phyloP scores from a whole-genome alignment of 2,329 filamentous ascomycete genomes.

The Microascus cirrosus region DNA sequence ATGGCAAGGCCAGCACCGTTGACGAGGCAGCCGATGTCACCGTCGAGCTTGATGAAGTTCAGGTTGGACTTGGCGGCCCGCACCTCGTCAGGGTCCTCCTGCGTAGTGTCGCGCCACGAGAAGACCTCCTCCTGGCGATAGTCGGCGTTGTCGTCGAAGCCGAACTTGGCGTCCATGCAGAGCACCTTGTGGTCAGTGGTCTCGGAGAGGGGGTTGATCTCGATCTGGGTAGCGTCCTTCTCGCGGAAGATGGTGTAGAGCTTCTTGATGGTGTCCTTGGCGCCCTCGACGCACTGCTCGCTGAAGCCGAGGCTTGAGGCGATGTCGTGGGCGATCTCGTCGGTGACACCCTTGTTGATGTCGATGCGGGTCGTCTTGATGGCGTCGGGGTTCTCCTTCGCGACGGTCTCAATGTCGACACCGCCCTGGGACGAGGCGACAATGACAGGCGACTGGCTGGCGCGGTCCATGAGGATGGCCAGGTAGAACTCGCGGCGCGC shows the following conservation, averaged over 20 bases:
- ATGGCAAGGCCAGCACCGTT: conserved; percentile 98
- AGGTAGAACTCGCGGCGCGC: conserved; percentile 98
- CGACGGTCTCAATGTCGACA: conserved; percentile 98
- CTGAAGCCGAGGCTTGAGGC: conserved; percentile 92
- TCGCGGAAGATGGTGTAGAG: conserved; percentile 98
- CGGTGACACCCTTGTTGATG: conserved; percentile 89
- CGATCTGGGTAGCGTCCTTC: conserved; percentile 97
- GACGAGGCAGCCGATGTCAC: conserved; percentile 97
- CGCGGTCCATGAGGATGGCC: conserved; percentile 95
- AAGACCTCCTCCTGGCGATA: conserved; percentile 98
- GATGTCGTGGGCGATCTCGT: conserved; percentile 85
- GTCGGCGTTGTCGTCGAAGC: conserved; percentile 97
- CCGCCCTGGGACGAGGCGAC: conserved; percentile 96
- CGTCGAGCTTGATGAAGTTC: conserved; percentile 99
- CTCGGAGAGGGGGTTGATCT: conserved; percentile 98
- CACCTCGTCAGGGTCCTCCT: conserved; percentile 97
- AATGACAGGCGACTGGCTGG: conserved; percentile 82
- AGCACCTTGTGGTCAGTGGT: conserved; percentile 96
- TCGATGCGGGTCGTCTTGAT: conserved; percentile 91
- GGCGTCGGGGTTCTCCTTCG: conserved; percentile 93
- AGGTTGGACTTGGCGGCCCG: conserved; percentile 88
- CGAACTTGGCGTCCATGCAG: conserved; percentile 98
- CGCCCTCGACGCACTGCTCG: conserved; percentile 92
- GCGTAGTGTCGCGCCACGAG: conserved; percentile 81
- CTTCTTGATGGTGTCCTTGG: conserved; percentile 95